Base-by-base conservation (phyloP, 2,329 filamentous ascomycete species). In the Cladosporium sp. region DNA sequence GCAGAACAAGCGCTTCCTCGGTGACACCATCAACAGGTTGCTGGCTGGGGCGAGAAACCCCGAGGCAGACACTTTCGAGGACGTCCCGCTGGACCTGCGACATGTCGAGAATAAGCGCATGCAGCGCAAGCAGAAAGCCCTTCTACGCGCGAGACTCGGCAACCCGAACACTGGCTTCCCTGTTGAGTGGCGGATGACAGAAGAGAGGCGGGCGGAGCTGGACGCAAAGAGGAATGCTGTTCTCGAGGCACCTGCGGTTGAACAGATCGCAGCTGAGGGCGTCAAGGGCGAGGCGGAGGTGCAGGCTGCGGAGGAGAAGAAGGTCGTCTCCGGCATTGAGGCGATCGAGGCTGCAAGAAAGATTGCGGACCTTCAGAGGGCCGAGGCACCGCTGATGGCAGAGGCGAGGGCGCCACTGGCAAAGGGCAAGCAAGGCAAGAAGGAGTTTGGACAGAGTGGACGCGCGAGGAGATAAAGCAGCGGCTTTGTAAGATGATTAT, bases 1-100 rank as follows among this genome's bases (percentile, higher is more conserved):
- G 21, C 93, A 98, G 82, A 99, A 99, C 83, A 99, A 98, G 84
- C 88, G 92, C n/a, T 95, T 95, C 77, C 84, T 99, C 25, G 90
- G 88, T 62, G 92, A 96, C 72, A 79, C 92, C 58, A 86, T 98
- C 58, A 83, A 89, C 68, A 86, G 84, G 58, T 81, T 99, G 70
- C 80, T 99, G 66, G 82, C 81, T 7, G 88, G 92, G 75, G 92
- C 93, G 66, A 76, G 88, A 83, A 89, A 97, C 75, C 82, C 85
- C 26, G 66, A 67, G n/a, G 86, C 81, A 43, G 94, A 99, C 71
- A 91, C 86, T 13, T 97, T 98, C 73, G 89, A 89, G 70, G 95
- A 99, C 76, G 80, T 99, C 32, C 94, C 95, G 2, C 85, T 98
- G 58, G 93, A 99, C 75, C 89, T 92, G 67, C 86, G 95, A 72